These are phyloP conservation scores for Leccinum variicolor DNA, from an alignment of 768 basidiomycete species.

Conservation along the genomic window DNA sequence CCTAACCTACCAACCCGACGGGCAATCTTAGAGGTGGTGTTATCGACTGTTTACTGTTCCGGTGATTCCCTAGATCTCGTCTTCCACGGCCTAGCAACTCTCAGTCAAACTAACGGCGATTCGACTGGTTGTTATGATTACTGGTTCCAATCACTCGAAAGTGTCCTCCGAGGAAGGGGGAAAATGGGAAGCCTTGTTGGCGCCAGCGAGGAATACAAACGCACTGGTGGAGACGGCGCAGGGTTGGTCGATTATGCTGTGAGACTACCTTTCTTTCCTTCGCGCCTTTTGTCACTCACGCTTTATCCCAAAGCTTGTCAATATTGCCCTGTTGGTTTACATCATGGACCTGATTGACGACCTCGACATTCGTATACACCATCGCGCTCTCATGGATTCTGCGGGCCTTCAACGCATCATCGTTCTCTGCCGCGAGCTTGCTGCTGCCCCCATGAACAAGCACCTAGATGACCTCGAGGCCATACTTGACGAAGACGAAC, in stretches of 20 bases:
- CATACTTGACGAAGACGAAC: conserved; percentile 73
- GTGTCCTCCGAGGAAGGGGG: conserved; percentile 75
- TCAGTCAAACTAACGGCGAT: conserved; percentile 62
- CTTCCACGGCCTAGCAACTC: conserved; percentile 66
- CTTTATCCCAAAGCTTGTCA: conserved; percentile 34
- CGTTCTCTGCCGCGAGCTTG: conserved; percentile 62
- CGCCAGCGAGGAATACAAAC: conserved; percentile 85
- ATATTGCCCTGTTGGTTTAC: conserved; percentile 68
- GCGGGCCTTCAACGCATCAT: conserved; percentile 78
- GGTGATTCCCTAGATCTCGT: conserved; percentile 64
- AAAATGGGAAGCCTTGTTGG: conserved; percentile 96
- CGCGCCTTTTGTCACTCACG: conserved; percentile 11
- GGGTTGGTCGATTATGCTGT: conserved; percentile 86
- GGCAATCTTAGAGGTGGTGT: conserved; percentile 73
- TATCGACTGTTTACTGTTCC: conserved; percentile 68
- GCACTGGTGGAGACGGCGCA: conserved; percentile 59
- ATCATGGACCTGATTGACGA: conserved; percentile 69
- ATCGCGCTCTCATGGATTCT: conserved; percentile 86
- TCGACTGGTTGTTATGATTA: conserved; percentile 69
- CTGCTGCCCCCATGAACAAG: conserved; percentile 59
- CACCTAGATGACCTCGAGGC: conserved; percentile 60
- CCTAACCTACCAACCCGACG: conserved; percentile 77
- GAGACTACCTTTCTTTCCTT: conserved; percentile 27
- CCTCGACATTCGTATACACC: conserved; percentile 79
- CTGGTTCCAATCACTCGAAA: conserved; percentile 86